phyloP scores from a whole-genome alignment of 2,329 filamentous ascomycete species.

The Colletotrichum chlorophyti region DNA sequence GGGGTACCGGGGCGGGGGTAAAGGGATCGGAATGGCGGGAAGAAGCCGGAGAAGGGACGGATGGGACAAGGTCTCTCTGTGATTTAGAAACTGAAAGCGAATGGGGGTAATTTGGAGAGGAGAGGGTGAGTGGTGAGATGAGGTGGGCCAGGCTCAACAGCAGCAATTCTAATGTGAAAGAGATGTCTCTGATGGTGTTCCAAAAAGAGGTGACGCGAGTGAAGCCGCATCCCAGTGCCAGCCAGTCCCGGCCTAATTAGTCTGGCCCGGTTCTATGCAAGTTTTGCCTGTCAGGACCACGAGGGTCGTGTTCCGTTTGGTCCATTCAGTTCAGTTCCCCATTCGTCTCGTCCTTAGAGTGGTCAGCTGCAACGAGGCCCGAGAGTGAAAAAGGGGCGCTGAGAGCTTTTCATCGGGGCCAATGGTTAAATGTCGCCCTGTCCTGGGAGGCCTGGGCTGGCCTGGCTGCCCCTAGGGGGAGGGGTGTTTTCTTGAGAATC shows the following conservation, averaged over 20 bases:
- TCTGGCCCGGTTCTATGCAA: too few species aligned
- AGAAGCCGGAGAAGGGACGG: slow-evolving; percentile 19
- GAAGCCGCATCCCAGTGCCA: not conserved
- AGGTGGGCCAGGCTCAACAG: slow-evolving; percentile 1
- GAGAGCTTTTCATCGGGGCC: slow-evolving; percentile 5
- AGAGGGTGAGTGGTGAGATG: not conserved
- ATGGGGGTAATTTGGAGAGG: not conserved
- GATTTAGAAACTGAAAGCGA: not conserved
- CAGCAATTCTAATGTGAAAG: slow-evolving; percentile 1
- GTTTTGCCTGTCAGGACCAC: not conserved
- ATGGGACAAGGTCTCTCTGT: slow-evolving; percentile 1
- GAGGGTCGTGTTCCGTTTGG: slow-evolving; percentile 2
- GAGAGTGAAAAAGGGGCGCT: slow-evolving; percentile 13
- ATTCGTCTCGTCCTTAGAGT: not conserved
- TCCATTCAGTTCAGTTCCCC: not conserved
- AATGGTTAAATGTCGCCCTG: slow-evolving; percentile 22
- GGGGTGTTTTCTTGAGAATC: not conserved
- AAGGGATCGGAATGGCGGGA: slow-evolving; percentile 22
- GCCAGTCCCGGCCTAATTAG: not conserved
- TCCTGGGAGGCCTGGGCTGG: slow-evolving; percentile 12
- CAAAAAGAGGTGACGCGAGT: not conserved
- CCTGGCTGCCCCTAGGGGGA: slow-evolving; percentile 6
- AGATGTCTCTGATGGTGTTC: not conserved
- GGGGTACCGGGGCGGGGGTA: not conserved
- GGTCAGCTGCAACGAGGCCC: slow-evolving; percentile 24